These are phyloP conservation scores for Nemophila menziesii DNA, from an alignment of 257 asterid species.

Conservation along the genomic window DNA sequence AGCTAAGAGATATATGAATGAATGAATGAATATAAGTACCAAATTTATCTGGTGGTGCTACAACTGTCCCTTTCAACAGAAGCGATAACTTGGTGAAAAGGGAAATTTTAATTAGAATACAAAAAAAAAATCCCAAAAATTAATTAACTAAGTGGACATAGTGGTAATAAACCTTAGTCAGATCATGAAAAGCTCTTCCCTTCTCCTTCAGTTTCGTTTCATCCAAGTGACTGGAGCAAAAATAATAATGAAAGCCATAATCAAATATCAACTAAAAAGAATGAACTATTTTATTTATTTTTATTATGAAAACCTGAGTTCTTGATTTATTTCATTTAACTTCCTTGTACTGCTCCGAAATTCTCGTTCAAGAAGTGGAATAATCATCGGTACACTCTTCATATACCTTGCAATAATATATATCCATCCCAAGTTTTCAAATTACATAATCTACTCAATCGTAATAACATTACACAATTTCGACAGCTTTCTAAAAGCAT, in stretches of 20 bases:
- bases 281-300: slow-evolving; percentile 3
- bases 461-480: background rate
- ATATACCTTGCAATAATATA: slow-evolving; percentile 47
- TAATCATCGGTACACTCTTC: slow-evolving; percentile 83
- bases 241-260: slow-evolving; percentile 11
- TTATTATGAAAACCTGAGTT: slow-evolving; percentile 55
- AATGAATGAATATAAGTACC: slow-evolving; percentile 44
- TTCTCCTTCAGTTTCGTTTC: slow-evolving; percentile 89
- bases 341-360: slow-evolving; percentile 65
- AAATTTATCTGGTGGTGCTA: slow-evolving; percentile 96
- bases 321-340: slow-evolving; percentile 73
- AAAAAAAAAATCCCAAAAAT: too few species aligned
- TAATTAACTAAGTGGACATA: too few species aligned
- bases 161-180: slow-evolving; percentile 56
- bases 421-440: slow-evolving; percentile 16
- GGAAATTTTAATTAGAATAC: slow-evolving; percentile 21
- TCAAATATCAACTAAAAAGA: slow-evolving; percentile 6
- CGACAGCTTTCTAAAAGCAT: slow-evolving; percentile 73
- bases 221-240: slow-evolving; percentile 65
- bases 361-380: slow-evolving; percentile 94
- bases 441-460: slow-evolving; percentile 10
- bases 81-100: slow-evolving; percentile 62
- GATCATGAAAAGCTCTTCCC: slow-evolving; percentile 80
- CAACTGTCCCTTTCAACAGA: slow-evolving; percentile 86
- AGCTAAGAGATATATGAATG: slow-evolving; percentile 10